phyloP scores from a whole-genome alignment of 305 asterid species.

The Fraxinus ornus region DNA sequence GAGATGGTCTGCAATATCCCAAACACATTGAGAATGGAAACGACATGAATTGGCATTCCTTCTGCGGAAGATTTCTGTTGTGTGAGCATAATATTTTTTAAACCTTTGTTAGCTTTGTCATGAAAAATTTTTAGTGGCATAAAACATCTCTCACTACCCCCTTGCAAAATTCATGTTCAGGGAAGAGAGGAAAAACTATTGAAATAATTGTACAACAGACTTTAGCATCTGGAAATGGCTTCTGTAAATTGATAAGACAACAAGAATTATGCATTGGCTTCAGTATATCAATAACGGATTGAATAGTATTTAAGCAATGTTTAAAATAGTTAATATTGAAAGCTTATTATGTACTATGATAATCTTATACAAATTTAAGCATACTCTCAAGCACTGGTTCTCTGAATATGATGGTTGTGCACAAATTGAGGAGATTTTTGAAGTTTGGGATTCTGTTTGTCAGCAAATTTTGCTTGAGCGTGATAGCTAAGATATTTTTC shows the following conservation, averaged over 20 bases:
- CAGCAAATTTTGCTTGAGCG: background rate
- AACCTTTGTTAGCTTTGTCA: background rate
- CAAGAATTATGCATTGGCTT: background rate
- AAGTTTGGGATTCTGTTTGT: background rate
- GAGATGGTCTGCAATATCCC: background rate
- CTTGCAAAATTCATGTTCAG: background rate
- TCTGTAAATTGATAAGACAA: background rate
- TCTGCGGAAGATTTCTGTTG: background rate
- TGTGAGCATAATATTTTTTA: background rate
- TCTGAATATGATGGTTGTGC: background rate
- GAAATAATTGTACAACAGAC: background rate
- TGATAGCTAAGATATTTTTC: background rate
- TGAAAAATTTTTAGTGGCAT: background rate
- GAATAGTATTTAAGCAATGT: background rate
- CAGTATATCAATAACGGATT: background rate
- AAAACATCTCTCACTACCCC: background rate
- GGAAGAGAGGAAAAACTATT: background rate
- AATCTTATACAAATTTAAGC: background rate
- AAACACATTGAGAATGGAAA: background rate
- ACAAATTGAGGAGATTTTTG: background rate
- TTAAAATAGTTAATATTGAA: background rate
- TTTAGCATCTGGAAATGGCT: background rate
- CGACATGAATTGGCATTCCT: background rate
- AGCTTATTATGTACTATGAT: background rate
- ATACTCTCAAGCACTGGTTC: background rate